Evolutionary conservation across 495 filamentous ascomycete genomes (phyloP), one percentile per base, ranked within the genome.

Genomic region (Penicillium flavigenum): DNA sequence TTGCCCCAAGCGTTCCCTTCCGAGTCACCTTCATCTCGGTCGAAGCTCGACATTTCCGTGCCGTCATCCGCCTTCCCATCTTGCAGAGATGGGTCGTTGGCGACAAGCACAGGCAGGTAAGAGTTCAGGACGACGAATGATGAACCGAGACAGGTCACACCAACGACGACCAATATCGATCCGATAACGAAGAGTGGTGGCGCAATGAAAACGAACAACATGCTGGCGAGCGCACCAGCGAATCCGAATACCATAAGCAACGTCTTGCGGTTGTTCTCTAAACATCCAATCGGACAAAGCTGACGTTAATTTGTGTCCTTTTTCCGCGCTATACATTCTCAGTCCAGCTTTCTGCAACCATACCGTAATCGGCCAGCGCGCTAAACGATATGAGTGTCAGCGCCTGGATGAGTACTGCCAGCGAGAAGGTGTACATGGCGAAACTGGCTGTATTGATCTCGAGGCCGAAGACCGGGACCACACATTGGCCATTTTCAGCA

Each of bases 161-260:
- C 87, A 48, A 96, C 76, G 38, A 94, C 87, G 11, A 91, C 90
- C 60, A 94, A 75, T 4, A 96, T 56, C 1, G 89, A 84, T 32
- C 86, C 91, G 29, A 96, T 77, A 7, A 94, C 61, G 63, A 90
- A 95, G 5, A 88, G 74, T 4, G 81, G 74, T 5, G 88, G 83
- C 4, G 81, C 80, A 47, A 96, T 79, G 44, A 89, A 83, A 32
- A 96, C 79, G 67, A 95, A 96, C 3, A 88, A 77, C 91, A 96
- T 96, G 41, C 88, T 91, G 36, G 83, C 82, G 12, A 82, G 73
- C 51, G 89, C 85, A 8, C 92, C 92, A n/a, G 83, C 72, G 71
- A 90, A 88, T 29, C 87, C 92, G 64, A 96, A 96, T 2, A 72
- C 71, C 12, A 96, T 74, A 8, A 96, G 79, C 4, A 96, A 78